Conservation (phyloP, 1,139 yeast species). For the Spathaspora sp. region DNA sequence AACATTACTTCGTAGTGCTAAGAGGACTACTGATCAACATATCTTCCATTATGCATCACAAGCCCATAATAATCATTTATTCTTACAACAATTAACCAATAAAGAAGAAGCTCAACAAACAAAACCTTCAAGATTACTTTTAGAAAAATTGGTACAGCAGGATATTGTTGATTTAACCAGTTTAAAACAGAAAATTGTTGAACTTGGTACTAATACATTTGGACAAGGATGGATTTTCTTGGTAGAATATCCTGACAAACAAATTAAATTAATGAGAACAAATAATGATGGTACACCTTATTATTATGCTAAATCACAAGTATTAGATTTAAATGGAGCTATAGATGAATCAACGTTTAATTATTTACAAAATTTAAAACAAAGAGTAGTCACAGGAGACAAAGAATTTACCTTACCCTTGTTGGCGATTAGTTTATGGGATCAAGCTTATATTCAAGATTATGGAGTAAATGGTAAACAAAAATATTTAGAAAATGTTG, state of each 20-base stretch:
- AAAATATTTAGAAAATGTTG: conserved; percentile 70
- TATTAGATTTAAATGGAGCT: conserved; percentile 73
- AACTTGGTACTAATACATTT: conserved; percentile 50
- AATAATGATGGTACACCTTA: conserved; percentile 93
- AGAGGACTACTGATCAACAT: conserved; percentile 65
- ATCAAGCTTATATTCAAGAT: conserved; percentile 77
- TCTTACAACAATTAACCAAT: conserved; percentile 63
- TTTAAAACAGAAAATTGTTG: conserved; percentile 53
- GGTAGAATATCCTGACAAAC: conserved; percentile 71
- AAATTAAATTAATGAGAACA: conserved; percentile 60
- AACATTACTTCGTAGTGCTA: conserved; percentile 70
- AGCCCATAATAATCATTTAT: conserved; percentile 89
- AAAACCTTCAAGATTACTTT: conserved; percentile 49
- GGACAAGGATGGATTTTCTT: conserved; percentile 93
- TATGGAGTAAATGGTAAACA: conserved; percentile 79
- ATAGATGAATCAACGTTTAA: conserved; percentile 55
- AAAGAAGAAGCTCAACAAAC: conserved; percentile 32
- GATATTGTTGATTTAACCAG: conserved; percentile 47
- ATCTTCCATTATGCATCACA: conserved; percentile 88
- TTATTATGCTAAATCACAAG: conserved; percentile 71
- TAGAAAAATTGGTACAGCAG: conserved; percentile 40
- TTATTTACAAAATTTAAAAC: conserved; percentile 45
- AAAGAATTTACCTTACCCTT: conserved; percentile 77
- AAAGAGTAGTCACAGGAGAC: conserved; percentile 42
- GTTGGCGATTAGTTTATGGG: conserved; percentile 84